phyloP scores from a whole-genome alignment of 1,284 basidiomycete genomes.

The Trichosporon inkin region DNA sequence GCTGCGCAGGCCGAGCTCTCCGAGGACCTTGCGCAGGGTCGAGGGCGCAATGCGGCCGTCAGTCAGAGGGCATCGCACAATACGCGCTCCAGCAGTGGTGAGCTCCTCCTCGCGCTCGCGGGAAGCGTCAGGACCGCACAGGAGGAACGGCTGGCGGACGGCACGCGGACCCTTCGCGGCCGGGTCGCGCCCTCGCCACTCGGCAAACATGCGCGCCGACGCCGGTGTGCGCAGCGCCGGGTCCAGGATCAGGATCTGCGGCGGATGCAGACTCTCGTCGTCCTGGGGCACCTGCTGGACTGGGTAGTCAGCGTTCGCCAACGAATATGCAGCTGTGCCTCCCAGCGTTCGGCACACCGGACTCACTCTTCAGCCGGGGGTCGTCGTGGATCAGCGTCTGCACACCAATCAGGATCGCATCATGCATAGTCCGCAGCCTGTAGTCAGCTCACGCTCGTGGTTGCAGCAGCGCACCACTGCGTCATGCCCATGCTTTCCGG shows the following conservation, averaged over 20 bases:
- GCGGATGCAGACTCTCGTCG: slow-evolving; percentile 47
- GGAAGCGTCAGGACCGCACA: slow-evolving; percentile 53
- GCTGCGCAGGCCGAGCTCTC: slow-evolving; percentile 59
- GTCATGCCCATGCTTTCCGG: slow-evolving; percentile 90
- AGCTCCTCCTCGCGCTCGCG: slow-evolving; percentile 27
- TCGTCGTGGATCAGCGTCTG: slow-evolving; percentile 88
- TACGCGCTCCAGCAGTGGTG: slow-evolving; percentile 44
- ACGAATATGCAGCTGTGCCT: background rate
- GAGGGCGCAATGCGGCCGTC: slow-evolving; percentile 56
- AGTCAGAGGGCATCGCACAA: slow-evolving; percentile 42
- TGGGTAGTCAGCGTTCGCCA: slow-evolving; percentile 4
- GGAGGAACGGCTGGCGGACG: slow-evolving; percentile 71
- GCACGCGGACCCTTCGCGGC: slow-evolving; percentile 47
- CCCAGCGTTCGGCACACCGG: background rate
- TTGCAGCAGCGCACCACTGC: slow-evolving; percentile 64
- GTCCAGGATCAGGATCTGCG: slow-evolving; percentile 83
- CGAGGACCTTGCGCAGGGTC: slow-evolving; percentile 57
- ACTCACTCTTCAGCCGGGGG: slow-evolving; percentile 83
- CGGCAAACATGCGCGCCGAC: slow-evolving; percentile 65
- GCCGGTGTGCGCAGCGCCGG: slow-evolving; percentile 63
- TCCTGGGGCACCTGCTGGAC: slow-evolving; percentile 37
- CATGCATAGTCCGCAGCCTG: slow-evolving; percentile 83
- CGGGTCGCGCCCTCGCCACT: slow-evolving; percentile 16
- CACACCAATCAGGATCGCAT: slow-evolving; percentile 86
- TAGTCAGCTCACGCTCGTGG: background rate